These are phyloP conservation scores for Eucalyptus guilfoylei DNA, from an alignment of 345 rosid genomes.

Conservation along the genomic window DNA sequence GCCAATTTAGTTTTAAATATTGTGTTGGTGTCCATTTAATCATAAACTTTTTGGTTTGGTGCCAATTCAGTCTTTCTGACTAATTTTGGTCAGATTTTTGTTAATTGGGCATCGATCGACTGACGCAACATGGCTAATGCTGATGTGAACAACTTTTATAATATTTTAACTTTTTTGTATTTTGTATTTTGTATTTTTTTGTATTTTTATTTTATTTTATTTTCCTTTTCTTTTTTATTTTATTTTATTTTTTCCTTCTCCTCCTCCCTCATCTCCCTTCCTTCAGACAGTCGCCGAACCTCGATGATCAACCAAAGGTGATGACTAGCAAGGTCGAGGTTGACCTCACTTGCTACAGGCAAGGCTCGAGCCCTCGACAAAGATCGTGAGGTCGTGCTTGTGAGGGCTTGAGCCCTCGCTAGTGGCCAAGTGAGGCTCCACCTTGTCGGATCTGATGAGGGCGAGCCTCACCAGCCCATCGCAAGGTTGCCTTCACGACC, in stretches of 20 bases:
- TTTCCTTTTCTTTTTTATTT: too few species aligned
- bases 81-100: too few species aligned
- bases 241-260: too few species aligned
- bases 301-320: fast-evolving
- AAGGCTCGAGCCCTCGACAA: fast-evolving
- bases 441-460: fast-evolving
- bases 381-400: fast-evolving
- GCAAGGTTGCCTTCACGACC: fast-evolving
- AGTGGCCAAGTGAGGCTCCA: fast-evolving
- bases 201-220: too few species aligned
- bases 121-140: fast-evolving
- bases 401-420: fast-evolving
- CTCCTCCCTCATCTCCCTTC: too few species aligned
- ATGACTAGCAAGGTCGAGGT: too few species aligned
- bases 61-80: fast-evolving
- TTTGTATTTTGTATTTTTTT: too few species aligned
- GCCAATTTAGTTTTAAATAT: too few species aligned
- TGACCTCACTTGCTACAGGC: fast-evolving
- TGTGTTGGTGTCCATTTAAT: too few species aligned
- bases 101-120: fast-evolving
- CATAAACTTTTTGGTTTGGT: fast-evolving
- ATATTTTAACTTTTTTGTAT: too few species aligned
- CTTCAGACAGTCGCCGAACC: fast-evolving
- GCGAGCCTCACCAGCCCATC: too few species aligned
- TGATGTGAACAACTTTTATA: fast-evolving